These are phyloP conservation scores for Auricularia cornea DNA, from an alignment of 768 basidiomycete genomes.

Conservation along the genomic window DNA sequence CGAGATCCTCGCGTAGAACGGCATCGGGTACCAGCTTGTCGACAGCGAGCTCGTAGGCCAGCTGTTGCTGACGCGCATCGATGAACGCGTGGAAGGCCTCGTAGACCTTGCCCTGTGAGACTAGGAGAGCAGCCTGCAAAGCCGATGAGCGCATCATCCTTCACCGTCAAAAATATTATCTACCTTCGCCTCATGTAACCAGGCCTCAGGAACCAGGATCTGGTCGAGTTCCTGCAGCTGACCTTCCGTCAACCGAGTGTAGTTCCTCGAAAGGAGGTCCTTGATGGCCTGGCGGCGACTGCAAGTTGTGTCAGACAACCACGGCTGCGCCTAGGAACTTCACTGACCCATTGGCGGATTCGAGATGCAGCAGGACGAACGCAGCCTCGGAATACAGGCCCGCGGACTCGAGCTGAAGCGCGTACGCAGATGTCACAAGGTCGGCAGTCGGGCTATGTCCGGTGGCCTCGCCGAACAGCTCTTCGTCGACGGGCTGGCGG, in stretches of 20 bases:
- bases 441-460: constrained; percentile 84
- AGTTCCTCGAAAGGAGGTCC: constrained; percentile 60
- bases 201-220: constrained; percentile 70
- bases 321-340: constrained; percentile 18
- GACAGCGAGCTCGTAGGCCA: constrained; percentile 80
- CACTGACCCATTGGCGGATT: constrained; percentile 76
- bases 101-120: constrained; percentile 52
- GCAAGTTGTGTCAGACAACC: not conserved
- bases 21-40: constrained; percentile 84
- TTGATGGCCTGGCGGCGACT: constrained; percentile 81
- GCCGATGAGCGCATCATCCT: too few species aligned
- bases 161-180: constrained; percentile 2
- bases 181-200: constrained; percentile 90
- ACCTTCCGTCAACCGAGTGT: constrained; percentile 15
- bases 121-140: constrained; percentile 56
- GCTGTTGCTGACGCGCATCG: constrained; percentile 55
- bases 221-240: constrained; percentile 41
- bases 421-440: constrained; percentile 73
- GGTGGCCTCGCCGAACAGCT: constrained; percentile 38
- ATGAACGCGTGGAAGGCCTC: constrained; percentile 73
- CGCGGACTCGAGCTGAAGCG: constrained; percentile 71
- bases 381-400: constrained; percentile 79
- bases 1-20: constrained; percentile 56
- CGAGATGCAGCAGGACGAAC: constrained; percentile 85
- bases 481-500: constrained; percentile 31